Evolutionary conservation across 345 rosid genomes (phyloP).

Genomic region (Acer negundo): DNA sequence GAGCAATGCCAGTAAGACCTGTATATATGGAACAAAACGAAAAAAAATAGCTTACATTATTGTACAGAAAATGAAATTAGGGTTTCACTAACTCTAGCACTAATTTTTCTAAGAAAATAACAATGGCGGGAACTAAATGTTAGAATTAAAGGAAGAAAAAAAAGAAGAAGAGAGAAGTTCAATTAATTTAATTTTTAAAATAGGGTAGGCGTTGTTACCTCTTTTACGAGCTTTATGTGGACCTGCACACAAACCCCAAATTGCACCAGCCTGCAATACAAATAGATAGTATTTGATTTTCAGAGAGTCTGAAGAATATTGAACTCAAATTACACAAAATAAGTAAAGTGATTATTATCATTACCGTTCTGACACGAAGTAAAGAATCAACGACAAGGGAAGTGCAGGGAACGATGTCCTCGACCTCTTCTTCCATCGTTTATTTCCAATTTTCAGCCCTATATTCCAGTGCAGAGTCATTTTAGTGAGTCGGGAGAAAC

Average conservation of each 20-base stretch:
- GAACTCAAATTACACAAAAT: background rate
- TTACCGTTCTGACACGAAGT: constrained; percentile 68
- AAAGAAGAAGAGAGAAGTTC: no score
- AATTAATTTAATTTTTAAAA: no score
- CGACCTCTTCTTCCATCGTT: constrained; percentile 60
- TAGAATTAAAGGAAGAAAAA: no score
- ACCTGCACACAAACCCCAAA: constrained; percentile 69
- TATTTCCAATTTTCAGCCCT: constrained; percentile 16
- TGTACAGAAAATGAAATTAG: background rate
- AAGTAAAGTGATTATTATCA: background rate
- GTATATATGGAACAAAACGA: background rate
- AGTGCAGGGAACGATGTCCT: constrained; percentile 68
- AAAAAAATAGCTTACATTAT: background rate
- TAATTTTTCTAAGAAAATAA: background rate
- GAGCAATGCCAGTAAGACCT: constrained; percentile 70
- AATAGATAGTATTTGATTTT: background rate
- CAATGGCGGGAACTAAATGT: no score
- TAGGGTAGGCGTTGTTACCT: constrained; percentile 34
- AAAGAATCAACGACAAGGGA: constrained; percentile 68
- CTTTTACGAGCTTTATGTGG: constrained; percentile 59
- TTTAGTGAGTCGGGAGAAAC: no score
- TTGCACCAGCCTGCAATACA: constrained; percentile 67
- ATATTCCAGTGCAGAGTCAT: background rate
- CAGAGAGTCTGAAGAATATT: background rate
- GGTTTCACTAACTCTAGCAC: background rate